A percentile compares a stretch with the other conserved stretches of the same genome.
These are phyloP conservation scores for Epichloe coenophiala DNA, from an alignment of 2,329 filamentous ascomycete species.

Conservation along the genomic window DNA sequence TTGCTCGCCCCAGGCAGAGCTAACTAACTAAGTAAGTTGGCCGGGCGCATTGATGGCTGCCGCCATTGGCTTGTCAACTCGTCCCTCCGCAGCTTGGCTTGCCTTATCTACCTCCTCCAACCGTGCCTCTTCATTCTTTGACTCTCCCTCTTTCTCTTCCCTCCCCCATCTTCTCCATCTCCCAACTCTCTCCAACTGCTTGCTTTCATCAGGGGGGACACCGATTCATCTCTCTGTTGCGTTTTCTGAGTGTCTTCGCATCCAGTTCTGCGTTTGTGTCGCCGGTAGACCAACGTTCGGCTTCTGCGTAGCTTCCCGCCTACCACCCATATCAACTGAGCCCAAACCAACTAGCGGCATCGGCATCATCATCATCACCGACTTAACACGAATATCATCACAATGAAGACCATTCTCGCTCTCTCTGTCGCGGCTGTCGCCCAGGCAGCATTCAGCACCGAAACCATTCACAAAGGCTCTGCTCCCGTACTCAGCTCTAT, in stretches of 20 bases:
- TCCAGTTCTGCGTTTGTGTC: conserved; percentile 15
- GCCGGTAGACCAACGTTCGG: conserved; percentile 22
- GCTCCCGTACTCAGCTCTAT: conserved; percentile 77
- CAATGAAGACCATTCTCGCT: conserved; percentile 64
- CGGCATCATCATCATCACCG: not conserved
- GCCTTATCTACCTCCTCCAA: conserved; percentile 11
- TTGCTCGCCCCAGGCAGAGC: not conserved
- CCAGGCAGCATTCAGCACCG: conserved; percentile 65
- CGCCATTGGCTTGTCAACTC: too few species aligned
- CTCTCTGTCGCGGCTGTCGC: conserved; percentile 63
- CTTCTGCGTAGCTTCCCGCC: conserved; percentile 4
- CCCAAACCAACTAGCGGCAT: not conserved
- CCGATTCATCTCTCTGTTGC: conserved; percentile 9
- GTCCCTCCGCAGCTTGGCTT: conserved; percentile 6
- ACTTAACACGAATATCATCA: conserved; percentile 5
- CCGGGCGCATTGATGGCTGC: conserved; percentile 12
- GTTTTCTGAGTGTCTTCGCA: conserved; percentile 12
- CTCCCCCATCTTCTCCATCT: conserved; percentile 7
- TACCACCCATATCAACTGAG: conserved; percentile 2
- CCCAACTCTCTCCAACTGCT: not conserved
- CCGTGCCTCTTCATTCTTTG: conserved; percentile 13
- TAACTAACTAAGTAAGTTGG: not conserved
- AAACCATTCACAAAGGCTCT: conserved; percentile 73
- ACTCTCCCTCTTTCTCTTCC: conserved; percentile 11
- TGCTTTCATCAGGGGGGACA: conserved; percentile 8